phyloP scores from a whole-genome alignment of 345 rosid genomes.

The Aquilaria malaccensis region DNA sequence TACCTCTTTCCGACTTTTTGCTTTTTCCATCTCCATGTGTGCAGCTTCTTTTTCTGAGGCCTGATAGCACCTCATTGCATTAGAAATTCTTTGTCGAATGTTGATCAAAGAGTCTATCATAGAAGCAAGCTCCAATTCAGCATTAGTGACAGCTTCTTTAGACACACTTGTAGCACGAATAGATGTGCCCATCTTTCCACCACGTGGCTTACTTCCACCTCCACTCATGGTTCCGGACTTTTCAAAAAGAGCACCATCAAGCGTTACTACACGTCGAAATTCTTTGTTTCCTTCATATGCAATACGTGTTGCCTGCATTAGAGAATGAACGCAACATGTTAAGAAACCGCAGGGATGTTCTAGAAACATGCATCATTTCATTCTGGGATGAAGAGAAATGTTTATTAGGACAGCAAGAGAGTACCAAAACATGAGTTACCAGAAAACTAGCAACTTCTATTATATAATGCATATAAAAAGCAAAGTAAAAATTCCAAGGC shows the following conservation, averaged over 20 bases:
- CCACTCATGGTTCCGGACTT: conserved; percentile 99
- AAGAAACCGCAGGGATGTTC: too few species aligned
- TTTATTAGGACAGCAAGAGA: too few species aligned
- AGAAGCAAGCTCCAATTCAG: conserved; percentile 64
- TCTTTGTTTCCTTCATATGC: conserved; percentile 80
- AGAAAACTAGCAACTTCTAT: too few species aligned
- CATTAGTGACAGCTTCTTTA: conserved; percentile 52
- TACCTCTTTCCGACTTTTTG: conserved; percentile 90
- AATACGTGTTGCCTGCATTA: conserved; percentile 73
- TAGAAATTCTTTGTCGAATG: conserved; percentile 50
- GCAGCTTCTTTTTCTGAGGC: conserved; percentile 58
- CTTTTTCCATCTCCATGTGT: conserved; percentile 74
- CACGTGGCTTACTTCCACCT: conserved; percentile 92
- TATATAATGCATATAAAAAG: too few species aligned
- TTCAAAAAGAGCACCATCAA: conserved; percentile 94
- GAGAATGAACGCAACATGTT: conserved; percentile 8
- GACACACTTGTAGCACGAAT: conserved; percentile 75
- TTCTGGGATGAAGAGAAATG: too few species aligned
- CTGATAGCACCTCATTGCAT: conserved; percentile 59
- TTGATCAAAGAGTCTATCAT: conserved; percentile 45
- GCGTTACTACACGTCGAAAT: conserved; percentile 86
- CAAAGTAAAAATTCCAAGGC: too few species aligned
- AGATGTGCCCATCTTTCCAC: conserved; percentile 96
- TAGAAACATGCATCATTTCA: too few species aligned
- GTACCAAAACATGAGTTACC: too few species aligned